A percentile compares a stretch with the other conserved stretches of the same genome.
phyloP scores from a whole-genome alignment of 2,329 filamentous ascomycete species.

The Colletotrichum somersetense region DNA sequence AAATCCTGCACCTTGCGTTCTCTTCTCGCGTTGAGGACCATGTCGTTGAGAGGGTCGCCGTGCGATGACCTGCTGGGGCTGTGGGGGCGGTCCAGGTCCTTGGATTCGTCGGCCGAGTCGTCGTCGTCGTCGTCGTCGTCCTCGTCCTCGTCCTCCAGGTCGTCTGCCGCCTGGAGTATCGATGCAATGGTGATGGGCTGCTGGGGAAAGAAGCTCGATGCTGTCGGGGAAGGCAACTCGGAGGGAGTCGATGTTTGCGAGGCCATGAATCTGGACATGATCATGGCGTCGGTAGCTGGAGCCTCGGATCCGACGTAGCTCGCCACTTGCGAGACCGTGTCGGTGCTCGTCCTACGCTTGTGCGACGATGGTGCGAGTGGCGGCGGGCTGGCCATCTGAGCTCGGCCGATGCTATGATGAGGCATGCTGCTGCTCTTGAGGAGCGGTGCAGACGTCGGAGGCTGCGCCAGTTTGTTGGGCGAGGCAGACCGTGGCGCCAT shows the following conservation, averaged over 20 bases:
- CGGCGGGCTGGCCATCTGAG: constrained; percentile 53
- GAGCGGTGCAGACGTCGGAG: constrained; percentile 17
- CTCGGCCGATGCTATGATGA: constrained; percentile 46
- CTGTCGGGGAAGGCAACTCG: constrained; percentile 53
- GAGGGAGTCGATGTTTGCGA: constrained; percentile 49
- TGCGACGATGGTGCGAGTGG: constrained; percentile 51
- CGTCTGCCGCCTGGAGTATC: constrained; percentile 68
- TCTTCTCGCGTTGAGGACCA: constrained; percentile 87
- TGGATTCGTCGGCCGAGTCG: constrained; percentile 43
- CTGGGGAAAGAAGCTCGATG: constrained; percentile 46
- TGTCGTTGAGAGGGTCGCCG: constrained; percentile 76
- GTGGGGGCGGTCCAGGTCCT: constrained; percentile 54
- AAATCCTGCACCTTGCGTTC: constrained; percentile 96
- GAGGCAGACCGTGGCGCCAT: constrained; percentile 61
- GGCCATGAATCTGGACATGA: constrained; percentile 53
- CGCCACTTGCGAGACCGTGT: constrained; percentile 52
- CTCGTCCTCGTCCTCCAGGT: constrained; percentile 48
- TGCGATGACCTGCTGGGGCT: constrained; percentile 70
- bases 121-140: constrained; percentile 39
- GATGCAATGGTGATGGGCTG: constrained; percentile 65
- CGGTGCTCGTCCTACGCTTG: constrained; percentile 59
- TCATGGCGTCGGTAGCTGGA: constrained; percentile 52
- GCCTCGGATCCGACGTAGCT: constrained; percentile 45
- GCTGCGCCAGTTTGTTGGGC: constrained; percentile 59
- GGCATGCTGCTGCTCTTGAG: constrained; percentile 42